Evolutionary conservation across 2,329 filamentous ascomycete genomes (phyloP).

Genomic region (Colletotrichum scovillei): DNA sequence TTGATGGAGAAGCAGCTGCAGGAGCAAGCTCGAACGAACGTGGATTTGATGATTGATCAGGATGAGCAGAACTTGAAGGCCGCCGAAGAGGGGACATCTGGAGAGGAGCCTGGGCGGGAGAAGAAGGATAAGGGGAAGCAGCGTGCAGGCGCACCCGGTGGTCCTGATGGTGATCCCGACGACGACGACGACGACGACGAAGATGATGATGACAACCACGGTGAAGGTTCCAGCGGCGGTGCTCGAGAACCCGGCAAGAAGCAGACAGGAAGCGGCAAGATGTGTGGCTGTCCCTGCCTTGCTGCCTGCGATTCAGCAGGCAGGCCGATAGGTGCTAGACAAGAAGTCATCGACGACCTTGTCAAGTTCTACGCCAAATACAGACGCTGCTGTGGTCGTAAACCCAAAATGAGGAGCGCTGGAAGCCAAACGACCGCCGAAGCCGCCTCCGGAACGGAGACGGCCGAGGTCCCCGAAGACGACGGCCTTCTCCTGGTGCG

Average conservation of each 20-base stretch:
- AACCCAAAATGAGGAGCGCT: too few relatives aligned
- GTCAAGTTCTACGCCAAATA: not conserved
- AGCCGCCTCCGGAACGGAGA: too few relatives aligned
- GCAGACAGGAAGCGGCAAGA: not conserved
- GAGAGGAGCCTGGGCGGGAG: not conserved
- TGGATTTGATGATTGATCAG: not conserved
- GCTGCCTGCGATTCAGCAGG: not conserved
- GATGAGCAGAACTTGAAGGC: not conserved
- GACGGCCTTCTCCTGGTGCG: conserved; percentile 5
- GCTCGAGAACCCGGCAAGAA: not conserved
- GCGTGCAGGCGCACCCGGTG: not conserved
- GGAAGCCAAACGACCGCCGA: too few relatives aligned
- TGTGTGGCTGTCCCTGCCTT: not conserved
- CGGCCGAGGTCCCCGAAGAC: not conserved
- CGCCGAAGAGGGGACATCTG: not conserved
- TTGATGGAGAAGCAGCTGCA: not conserved
- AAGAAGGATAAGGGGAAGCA: not conserved
- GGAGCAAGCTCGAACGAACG: not conserved
- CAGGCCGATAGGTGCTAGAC: not conserved
- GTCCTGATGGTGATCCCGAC: not conserved
- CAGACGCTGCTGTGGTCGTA: not conserved
- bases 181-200: not conserved
- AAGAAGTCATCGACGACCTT: not conserved
- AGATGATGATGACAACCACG: not conserved
- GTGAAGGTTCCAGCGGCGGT: not conserved